Evolutionary conservation across 257 asterid species (phyloP).

Genomic region (Ophiorrhiza pumila): DNA sequence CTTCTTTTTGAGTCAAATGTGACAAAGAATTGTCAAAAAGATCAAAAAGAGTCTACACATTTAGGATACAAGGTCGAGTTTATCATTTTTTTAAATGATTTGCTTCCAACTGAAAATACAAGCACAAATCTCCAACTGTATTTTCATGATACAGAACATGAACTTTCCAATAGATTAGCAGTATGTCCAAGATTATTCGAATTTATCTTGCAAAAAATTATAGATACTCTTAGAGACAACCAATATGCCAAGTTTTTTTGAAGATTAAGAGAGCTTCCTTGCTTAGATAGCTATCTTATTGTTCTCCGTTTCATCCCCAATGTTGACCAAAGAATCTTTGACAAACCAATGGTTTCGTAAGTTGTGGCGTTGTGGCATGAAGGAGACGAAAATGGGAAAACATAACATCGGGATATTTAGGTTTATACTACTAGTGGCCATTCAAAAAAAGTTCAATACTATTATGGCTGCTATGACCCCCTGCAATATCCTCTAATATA

Average conservation of each 20-base stretch:
- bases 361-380: neutral
- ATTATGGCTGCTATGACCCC: slow-evolving; percentile 8
- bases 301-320: neutral
- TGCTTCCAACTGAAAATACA: neutral
- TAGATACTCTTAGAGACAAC: too few relatives aligned
- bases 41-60: too few relatives aligned
- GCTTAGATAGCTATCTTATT: neutral
- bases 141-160: neutral
- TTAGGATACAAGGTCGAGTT: too few relatives aligned
- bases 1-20: neutral
- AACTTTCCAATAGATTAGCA: neutral
- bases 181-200: too few relatives aligned
- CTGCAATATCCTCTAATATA: slow-evolving; percentile 4
- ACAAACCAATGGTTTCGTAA: neutral
- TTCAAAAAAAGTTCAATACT: neutral
- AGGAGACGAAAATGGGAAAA: neutral
- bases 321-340: neutral
- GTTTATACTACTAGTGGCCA: neutral
- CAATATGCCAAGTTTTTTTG: too few relatives aligned
- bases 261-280: neutral
- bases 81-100: too few relatives aligned
- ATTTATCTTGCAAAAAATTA: too few relatives aligned
- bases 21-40: neutral
- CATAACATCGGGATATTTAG: neutral
- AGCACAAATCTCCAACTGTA: neutral